These are phyloP conservation scores for Entomortierella lignicola DNA, from an alignment of 192 early-diverging fungal species.

Conservation along the genomic window DNA sequence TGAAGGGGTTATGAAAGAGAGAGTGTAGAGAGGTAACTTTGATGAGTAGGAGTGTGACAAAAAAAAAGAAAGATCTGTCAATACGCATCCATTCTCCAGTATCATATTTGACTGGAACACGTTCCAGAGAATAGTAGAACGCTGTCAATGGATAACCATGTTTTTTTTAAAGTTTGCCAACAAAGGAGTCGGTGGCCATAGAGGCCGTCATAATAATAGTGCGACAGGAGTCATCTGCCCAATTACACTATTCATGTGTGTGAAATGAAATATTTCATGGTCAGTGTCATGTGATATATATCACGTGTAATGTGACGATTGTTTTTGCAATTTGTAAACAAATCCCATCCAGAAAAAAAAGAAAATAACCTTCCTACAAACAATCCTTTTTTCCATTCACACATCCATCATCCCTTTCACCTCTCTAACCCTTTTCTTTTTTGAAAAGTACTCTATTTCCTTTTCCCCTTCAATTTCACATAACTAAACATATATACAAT, in stretches of 20 bases:
- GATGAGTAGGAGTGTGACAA: background rate
- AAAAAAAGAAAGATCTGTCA: background rate
- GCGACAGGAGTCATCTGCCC: no score
- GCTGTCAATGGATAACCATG: background rate
- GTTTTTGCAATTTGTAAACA: no score
- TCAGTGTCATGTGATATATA: no score
- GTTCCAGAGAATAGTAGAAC: no score
- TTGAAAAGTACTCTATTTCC: constrained; percentile 5
- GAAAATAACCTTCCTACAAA: background rate
- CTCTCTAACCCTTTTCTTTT: background rate
- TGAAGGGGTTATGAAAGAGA: background rate
- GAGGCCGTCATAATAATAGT: no score
- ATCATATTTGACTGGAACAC: no score
- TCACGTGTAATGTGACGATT: no score
- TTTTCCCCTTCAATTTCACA: background rate
- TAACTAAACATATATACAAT: background rate
- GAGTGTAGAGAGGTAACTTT: background rate
- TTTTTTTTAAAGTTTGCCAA: background rate
- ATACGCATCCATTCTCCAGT: background rate
- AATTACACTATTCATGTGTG: no score
- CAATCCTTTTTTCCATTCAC: background rate
- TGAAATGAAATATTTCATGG: no score
- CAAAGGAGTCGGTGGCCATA: background rate
- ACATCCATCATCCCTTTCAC: constrained; percentile 5
- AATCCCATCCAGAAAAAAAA: background rate